Percentiles rank a stretch among this genome's conserved stretches.
Evolutionary conservation across 2,329 filamentous ascomycete genomes (phyloP).

Genomic region (Penicillium sp.): DNA sequence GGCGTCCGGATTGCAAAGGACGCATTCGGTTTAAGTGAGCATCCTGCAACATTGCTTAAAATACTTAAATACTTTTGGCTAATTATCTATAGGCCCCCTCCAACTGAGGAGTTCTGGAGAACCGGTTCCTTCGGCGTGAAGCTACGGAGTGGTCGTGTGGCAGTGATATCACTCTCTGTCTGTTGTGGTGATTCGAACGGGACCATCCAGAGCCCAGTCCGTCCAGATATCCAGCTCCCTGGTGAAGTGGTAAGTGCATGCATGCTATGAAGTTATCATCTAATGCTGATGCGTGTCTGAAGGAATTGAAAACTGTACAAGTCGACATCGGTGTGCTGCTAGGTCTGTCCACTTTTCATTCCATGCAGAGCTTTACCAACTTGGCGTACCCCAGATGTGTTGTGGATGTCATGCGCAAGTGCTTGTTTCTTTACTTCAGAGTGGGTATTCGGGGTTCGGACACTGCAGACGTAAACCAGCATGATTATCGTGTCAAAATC

Average conservation of each 20-base stretch:
- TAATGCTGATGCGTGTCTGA: background rate
- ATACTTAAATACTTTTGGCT: background rate
- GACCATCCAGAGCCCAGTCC: conserved; percentile 30
- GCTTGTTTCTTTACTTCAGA: conserved; percentile 41
- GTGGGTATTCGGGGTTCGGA: conserved; percentile 19
- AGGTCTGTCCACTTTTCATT: conserved; percentile 49
- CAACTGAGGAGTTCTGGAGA: conserved; percentile 46
- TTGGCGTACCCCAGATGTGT: conserved; percentile 26
- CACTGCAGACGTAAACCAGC: conserved; percentile 2
- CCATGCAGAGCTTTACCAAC: conserved; percentile 44
- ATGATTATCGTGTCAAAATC: conserved; percentile 38
- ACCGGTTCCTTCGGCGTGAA: conserved; percentile 22
- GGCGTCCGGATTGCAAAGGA: conserved; percentile 37
- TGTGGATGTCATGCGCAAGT: conserved; percentile 39
- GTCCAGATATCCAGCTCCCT: conserved; percentile 28
- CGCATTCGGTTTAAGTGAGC: conserved; percentile 47
- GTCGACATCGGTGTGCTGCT: conserved; percentile 57
- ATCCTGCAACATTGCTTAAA: background rate
- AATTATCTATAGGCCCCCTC: conserved; percentile 41
- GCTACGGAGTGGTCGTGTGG: conserved; percentile 18
- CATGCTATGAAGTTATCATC: background rate
- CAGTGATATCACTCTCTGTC: background rate
- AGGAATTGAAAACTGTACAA: conserved; percentile 39
- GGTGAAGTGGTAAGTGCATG: conserved; percentile 28
- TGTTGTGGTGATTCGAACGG: background rate